Conservation (phyloP, 2,329 filamentous ascomycete genomes). For the Alternaria incomplexa region DNA sequence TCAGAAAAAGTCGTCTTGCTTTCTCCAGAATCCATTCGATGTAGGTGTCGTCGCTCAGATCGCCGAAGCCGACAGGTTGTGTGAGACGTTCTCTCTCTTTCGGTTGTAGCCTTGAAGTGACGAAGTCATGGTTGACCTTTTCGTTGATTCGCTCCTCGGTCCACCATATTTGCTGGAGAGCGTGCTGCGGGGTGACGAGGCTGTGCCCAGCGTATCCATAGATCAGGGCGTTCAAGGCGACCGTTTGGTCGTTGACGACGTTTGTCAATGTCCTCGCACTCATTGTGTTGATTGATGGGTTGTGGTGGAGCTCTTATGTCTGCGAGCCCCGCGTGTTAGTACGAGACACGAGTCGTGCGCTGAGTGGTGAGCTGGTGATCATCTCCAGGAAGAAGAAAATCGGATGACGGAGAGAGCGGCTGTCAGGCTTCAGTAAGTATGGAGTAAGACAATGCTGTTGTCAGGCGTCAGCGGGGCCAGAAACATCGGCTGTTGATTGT, state of each 20-base stretch:
- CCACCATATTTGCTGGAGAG: conserved; percentile 69
- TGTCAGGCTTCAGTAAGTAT: conserved; percentile 19
- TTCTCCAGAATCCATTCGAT: conserved; percentile 78
- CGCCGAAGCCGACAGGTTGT: conserved; percentile 69
- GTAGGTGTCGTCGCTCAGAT: conserved; percentile 74
- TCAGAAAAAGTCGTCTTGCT: conserved; percentile 73
- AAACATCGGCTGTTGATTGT: conserved; percentile 35
- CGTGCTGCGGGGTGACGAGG: conserved; percentile 56
- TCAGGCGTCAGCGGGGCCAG: conserved; percentile 43
- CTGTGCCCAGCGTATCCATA: conserved; percentile 59
- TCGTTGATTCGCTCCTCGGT: conserved; percentile 71
- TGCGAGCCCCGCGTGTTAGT: conserved; percentile 19
- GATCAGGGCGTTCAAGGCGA: conserved; percentile 58
- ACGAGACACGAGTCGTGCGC: conserved; percentile 23
- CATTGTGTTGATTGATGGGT: conserved; percentile 32
- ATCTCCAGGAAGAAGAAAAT: conserved; percentile 27
- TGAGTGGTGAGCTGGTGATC: conserved; percentile 28
- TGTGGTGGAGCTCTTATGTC: conserved; percentile 10
- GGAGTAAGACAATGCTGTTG: conserved; percentile 32
- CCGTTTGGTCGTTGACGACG: conserved; percentile 51
- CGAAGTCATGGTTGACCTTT: conserved; percentile 72
- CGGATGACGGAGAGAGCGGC: background rate
- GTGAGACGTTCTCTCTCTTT: conserved; percentile 69
- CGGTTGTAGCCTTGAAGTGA: conserved; percentile 68
- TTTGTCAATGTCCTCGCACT: conserved; percentile 48